Percentiles rank a stretch among this genome's conserved stretches.
phyloP scores from a whole-genome alignment of 2,329 filamentous ascomycete genomes.

The Arthrocladium fulminans region DNA sequence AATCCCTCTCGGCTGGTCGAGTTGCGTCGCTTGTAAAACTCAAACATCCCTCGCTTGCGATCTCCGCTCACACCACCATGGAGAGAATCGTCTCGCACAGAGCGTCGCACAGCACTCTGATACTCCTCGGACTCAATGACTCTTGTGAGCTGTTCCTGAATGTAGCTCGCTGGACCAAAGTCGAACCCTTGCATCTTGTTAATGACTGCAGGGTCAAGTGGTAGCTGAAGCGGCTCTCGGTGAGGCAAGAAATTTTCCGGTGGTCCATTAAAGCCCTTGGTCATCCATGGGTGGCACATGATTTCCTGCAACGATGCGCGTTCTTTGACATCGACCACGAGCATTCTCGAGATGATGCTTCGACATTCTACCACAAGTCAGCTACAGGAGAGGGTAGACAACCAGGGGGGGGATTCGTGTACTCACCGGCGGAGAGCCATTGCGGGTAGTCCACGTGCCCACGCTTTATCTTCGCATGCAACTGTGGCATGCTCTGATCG shows the following conservation, averaged over 20 bases:
- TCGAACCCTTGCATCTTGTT: conserved; percentile 97
- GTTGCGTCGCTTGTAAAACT: conserved; percentile 92
- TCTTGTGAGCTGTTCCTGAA: conserved; percentile 70
- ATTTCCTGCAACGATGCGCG: conserved; percentile 84
- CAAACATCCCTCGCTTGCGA: conserved; percentile 83
- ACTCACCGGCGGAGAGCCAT: conserved; percentile 79
- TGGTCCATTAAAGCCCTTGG: conserved; percentile 75
- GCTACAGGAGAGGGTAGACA: conserved; percentile 15
- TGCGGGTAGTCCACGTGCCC: conserved; percentile 90
- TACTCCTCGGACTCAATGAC: conserved; percentile 94
- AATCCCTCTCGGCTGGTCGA: conserved; percentile 86
- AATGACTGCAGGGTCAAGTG: conserved; percentile 73
- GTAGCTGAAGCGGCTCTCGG: conserved; percentile 76
- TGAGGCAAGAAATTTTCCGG: conserved; percentile 82
- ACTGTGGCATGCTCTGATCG: conserved; percentile 95
- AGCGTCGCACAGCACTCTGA: conserved; percentile 66
- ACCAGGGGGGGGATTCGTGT: conserved; percentile 6
- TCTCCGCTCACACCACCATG: conserved; percentile 56
- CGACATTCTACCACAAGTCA: conserved; percentile 66
- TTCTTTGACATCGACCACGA: conserved; percentile 85
- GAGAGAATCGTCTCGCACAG: conserved; percentile 57
- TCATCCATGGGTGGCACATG: conserved; percentile 92
- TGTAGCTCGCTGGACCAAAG: conserved; percentile 79
- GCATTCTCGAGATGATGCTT: conserved; percentile 84
- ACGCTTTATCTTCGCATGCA: conserved; percentile 98